Base-by-base conservation (phyloP, 345 rosid species). In the Clausena lansium region DNA sequence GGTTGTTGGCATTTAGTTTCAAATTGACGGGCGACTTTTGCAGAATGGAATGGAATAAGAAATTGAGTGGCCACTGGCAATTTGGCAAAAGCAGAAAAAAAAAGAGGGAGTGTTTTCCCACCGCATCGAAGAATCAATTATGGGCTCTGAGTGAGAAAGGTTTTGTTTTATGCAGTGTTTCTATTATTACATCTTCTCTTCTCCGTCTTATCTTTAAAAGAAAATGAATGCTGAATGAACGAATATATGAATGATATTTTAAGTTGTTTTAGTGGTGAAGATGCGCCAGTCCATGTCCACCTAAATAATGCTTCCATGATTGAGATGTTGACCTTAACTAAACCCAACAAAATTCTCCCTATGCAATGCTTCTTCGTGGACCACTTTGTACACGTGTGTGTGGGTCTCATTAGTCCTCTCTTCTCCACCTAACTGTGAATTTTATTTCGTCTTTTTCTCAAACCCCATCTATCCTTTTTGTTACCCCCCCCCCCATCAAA, bases 261-360 rank as follows among this genome's bases (percentile, higher is more conserved):
- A 76, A 70, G 80, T 70, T 73, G 82, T 78, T 24, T 32, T 67
- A 81, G 73, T 54, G 76, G 35, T 24, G 82, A 83, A 84, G 77
- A 47, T 77, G 83, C 76, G 79, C 27, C 64, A 45, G 50, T 45
- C 50, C 50, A 45, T 45, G 50, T 0, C 86, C 87, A 66, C 76
- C 76, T 67, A 78, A 89, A 91, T 84, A 87, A 91, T 89, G 89
- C 83, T 54, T 71, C 64, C 84, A 88, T 89, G 90, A 91, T 89
- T 86, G 85, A 83, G 91, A 88, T 88, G 88, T 60, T 82, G 92
- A 88, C 94, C 87, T 77, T 45, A 82, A 76, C 81, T 52, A 83
- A 77, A 70, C 73, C 69, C 71, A 84, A 83, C 84, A 81, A 84
- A 85, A 84, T 81, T 83, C 85, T 57, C 72, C 58, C 80, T 25